Percentiles rank a stretch among this genome's conserved stretches.
These are phyloP conservation scores for Ascochyta lentis DNA, from an alignment of 2,329 filamentous ascomycete genomes.

Conservation along the genomic window DNA sequence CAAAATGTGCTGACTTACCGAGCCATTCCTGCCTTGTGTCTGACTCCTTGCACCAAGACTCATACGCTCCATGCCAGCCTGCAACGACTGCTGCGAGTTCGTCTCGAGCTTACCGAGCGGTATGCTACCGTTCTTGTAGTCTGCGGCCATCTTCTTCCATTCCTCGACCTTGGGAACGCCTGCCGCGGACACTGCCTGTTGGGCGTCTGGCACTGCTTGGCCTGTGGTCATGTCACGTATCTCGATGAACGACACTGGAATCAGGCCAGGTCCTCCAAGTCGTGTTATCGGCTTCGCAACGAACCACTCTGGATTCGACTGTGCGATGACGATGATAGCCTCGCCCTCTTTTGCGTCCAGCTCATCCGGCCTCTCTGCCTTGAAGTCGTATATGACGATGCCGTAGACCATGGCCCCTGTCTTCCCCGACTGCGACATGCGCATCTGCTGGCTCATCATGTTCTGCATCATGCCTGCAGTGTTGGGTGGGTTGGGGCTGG, in stretches of 20 bases:
- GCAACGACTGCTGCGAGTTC: slow-evolving; percentile 56
- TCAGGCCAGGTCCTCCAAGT: slow-evolving; percentile 92
- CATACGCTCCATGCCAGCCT: slow-evolving; percentile 74
- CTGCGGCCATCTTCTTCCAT: slow-evolving; percentile 99
- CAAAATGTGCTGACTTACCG: slow-evolving; percentile 33
- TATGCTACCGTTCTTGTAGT: slow-evolving; percentile 99
- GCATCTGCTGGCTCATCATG: slow-evolving; percentile 36
- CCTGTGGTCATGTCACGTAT: slow-evolving; percentile 93
- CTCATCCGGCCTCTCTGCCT: slow-evolving; percentile 93
- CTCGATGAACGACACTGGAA: slow-evolving; percentile 96
- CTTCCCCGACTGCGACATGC: slow-evolving; percentile 56
- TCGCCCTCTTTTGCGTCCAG: slow-evolving; percentile 93
- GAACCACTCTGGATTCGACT: slow-evolving; percentile 99
- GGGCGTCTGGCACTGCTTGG: slow-evolving; percentile 78
- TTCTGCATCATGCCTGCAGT: slow-evolving; percentile 25
- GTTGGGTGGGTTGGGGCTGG: slow-evolving; percentile 40
- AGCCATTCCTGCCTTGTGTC: slow-evolving; percentile 30
- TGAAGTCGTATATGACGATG: slow-evolving; percentile 96
- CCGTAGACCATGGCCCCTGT: slow-evolving; percentile 92
- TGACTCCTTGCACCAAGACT: slow-evolving; percentile 64
- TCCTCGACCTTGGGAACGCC: slow-evolving; percentile 96
- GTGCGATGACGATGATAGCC: slow-evolving; percentile 96
- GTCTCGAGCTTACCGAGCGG: slow-evolving; percentile 87
- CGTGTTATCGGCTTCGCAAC: slow-evolving; percentile 98
- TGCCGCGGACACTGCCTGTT: slow-evolving; percentile 84